Base-by-base conservation (phyloP, 805 yeast genomes). In the Saccharomycopsis microspora region DNA sequence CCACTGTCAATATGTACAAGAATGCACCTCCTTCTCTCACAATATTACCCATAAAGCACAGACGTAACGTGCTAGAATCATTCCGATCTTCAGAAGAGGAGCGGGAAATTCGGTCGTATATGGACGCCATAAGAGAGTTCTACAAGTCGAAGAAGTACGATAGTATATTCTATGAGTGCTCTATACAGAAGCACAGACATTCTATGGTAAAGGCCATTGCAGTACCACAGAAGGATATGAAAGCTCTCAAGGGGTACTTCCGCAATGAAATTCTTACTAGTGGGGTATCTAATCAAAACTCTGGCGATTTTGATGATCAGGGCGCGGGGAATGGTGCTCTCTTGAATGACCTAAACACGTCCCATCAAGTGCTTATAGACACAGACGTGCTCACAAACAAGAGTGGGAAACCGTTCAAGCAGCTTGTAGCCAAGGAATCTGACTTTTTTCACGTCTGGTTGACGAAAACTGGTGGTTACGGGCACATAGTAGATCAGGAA, bases 381-480 rank as follows among this genome's bases (percentile, higher is more conserved):
- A 71, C 78, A 0, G 42, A 62, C 8, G 49, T 52, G 8, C 53
- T 48, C 5, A 42, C 54, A 9, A 56, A 60, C 3, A 54, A 54
- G 32, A 63, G 62, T 4, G 42, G 50, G 39, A 52, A 53, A 38
- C 64, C 62, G n/a, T 57, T 65, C 43, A 58, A 64, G 33, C 51
- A 58, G 4, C 55, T 61, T 9, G 62, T 74, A 29, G 74, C 75
- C 3, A 64, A 68, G 42, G 74, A 73, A 45, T 71, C 75, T 3
- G 74, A 75, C 1, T 74, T 64, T 53, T 72, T 70, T 55, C 78
- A 74, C 54, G 72, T 69, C 5, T 74, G 79, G 79, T 58, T 70
- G 44, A 60, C 60, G 19, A 41, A 68, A 4, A 64, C 68, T 42
- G 77, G 76, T 27, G 78, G 79, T 0, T 44, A 70, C 39, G 79